Conservation (phyloP, 176 grass and related monocot species). For the Eleusine coracana region DNA sequence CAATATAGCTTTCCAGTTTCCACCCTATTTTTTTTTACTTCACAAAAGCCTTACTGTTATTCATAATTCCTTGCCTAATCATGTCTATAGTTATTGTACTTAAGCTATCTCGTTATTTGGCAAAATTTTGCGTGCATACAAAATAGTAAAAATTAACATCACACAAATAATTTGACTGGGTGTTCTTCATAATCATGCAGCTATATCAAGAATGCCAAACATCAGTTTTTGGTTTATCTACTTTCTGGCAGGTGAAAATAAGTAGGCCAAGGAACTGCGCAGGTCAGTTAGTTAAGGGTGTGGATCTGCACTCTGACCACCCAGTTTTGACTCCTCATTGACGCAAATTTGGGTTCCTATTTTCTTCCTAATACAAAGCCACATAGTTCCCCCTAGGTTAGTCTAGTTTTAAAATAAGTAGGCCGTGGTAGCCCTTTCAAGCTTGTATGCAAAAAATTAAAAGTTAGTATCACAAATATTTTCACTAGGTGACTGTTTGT, state of each 20-base stretch:
- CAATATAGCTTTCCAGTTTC: neutral
- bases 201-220: conserved; percentile 16
- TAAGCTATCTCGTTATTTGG: neutral
- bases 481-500: neutral
- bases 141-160: conserved; percentile 6
- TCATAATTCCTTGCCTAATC: neutral
- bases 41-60: neutral
- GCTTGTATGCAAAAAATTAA: neutral
- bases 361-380: neutral
- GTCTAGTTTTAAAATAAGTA: neutral
- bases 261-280: neutral
- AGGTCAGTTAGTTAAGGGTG: neutral
- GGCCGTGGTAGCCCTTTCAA: neutral
- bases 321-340: neutral
- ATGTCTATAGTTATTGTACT: neutral
- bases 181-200: neutral
- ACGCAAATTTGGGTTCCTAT: no score
- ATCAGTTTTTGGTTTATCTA: conserved; percentile 2
- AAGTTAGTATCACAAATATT: neutral
- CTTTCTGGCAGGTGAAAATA: neutral
- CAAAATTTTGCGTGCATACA: neutral
- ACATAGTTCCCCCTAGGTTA: neutral
- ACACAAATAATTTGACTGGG: neutral
- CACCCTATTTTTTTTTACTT: neutral
- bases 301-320: neutral